Evolutionary conservation across 352 stramenopile genomes (phyloP).

Genomic region (Globisporangium spiculum): DNA sequence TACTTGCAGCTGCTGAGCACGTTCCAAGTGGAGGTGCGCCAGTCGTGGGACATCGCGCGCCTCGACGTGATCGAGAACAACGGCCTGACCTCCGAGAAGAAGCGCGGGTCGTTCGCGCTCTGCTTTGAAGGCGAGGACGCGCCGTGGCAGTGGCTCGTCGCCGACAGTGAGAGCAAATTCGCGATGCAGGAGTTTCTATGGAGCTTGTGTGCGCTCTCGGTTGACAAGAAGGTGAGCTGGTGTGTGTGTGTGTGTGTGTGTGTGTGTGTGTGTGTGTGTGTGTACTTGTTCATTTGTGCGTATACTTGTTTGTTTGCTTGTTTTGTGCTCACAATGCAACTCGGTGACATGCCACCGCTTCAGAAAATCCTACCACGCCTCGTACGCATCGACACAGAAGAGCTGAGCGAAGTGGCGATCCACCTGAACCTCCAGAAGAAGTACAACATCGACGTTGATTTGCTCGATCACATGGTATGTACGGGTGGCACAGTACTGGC

Average conservation of each 20-base stretch:
- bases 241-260: not conserved
- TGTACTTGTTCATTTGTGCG: not conserved
- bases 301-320: conserved; percentile 1
- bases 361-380: conserved; percentile 47
- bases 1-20: conserved; percentile 66
- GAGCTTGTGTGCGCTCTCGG: conserved; percentile 52
- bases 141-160: conserved; percentile 56
- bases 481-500: not conserved
- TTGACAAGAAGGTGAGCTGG: conserved; percentile 46
- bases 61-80: conserved; percentile 63
- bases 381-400: conserved; percentile 54
- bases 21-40: conserved; percentile 59
- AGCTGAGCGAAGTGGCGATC: conserved; percentile 55
- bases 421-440: conserved; percentile 51
- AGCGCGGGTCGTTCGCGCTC: conserved; percentile 50
- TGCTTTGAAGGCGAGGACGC: conserved; percentile 45
- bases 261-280: not conserved
- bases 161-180: conserved; percentile 39
- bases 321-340: not conserved
- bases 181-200: conserved; percentile 78
- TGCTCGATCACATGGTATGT: conserved; percentile 45
- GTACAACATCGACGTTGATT: conserved; percentile 63
- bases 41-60: conserved; percentile 56
- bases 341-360: not conserved
- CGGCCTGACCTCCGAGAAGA: conserved; percentile 45